Evolutionary conservation across 2,329 filamentous ascomycete genomes (phyloP), one percentile per base, ranked within the genome.

Genomic region (Rhynchosporium agropyri): DNA sequence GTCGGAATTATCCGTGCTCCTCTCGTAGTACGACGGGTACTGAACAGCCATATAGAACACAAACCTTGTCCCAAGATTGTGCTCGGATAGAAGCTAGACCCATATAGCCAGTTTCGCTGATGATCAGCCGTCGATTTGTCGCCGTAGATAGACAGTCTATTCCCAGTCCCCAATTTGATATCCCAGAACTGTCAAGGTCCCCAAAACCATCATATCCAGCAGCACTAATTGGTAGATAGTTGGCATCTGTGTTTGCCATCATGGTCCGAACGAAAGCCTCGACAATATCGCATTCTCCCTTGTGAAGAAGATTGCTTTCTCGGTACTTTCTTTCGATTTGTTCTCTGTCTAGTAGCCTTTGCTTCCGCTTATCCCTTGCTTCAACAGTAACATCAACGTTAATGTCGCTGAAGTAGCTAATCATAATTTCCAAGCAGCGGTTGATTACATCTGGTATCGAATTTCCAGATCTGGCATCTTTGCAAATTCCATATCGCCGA

Each of bases 261-360:
- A 53, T 38, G 1, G 57, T 51, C 57, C 57, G 46, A 26, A 60
- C 26, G 36, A 60, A 60, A 42, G 57, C 57, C 29, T 60, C 57
- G 10, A 60, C 33, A 29, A 60, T 28, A 38, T 26, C 33, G 3
- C 57, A 33, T 12, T 36, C 45, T 10, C 46, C 33, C 6, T 29
- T 15, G 15, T 60, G 53, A 10, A 38, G 1, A n/a, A 36, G 9
- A 40, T 43, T n/a, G 7, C 4, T 53, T 33, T 33, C 13, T 20
- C 45, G 57, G 57, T 53, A 53, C 33, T 10, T 31, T 3, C n/a
- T 9, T 42, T 43, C 45, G 7, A 46, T 31, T 8, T 42, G 28
- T 15, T 12, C 20, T n/a, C 13, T 50, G 7, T 53, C 31, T 10
- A 28, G 46, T 6, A 36, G 26, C 33, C 57, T 5, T 29, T 26